Evolutionary conservation across 2,329 filamentous ascomycete genomes (phyloP).

Genomic region (Clarireedia homoeocarpa): DNA sequence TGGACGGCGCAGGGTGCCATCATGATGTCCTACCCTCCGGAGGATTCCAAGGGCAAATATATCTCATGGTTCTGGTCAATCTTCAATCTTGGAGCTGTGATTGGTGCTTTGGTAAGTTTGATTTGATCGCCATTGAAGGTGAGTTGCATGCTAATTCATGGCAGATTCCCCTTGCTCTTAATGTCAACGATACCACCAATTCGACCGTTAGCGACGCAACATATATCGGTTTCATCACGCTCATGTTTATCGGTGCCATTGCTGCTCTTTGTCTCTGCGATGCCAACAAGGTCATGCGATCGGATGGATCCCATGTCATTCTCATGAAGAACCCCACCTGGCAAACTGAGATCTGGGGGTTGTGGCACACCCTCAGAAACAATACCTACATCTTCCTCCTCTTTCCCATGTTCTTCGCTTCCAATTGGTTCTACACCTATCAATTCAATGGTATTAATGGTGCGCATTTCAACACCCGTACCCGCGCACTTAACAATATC

Average conservation of each 20-base stretch:
- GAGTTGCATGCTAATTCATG: background rate
- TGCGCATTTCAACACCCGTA: slow-evolving; percentile 63
- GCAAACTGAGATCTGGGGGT: slow-evolving; percentile 66
- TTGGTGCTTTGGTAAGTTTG: slow-evolving; percentile 54
- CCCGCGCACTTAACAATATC: slow-evolving; percentile 62
- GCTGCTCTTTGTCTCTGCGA: slow-evolving; percentile 59
- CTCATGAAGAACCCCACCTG: slow-evolving; percentile 83
- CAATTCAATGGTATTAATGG: slow-evolving; percentile 68
- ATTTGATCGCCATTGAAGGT: background rate
- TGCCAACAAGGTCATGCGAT: slow-evolving; percentile 56
- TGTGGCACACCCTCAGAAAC: slow-evolving; percentile 60
- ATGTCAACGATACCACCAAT: slow-evolving; percentile 46
- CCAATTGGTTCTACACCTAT: slow-evolving; percentile 72
- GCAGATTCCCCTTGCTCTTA: slow-evolving; percentile 62
- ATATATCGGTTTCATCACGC: slow-evolving; percentile 72
- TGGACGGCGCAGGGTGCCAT: slow-evolving; percentile 77
- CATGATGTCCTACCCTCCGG: slow-evolving; percentile 81
- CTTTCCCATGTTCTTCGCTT: slow-evolving; percentile 72
- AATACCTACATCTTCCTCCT: slow-evolving; percentile 67
- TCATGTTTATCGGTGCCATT: slow-evolving; percentile 66
- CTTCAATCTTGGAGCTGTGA: slow-evolving; percentile 83
- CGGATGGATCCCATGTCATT: slow-evolving; percentile 71
- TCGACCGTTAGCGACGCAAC: slow-evolving; percentile 61
- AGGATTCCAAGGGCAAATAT: slow-evolving; percentile 74
- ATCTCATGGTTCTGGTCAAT: slow-evolving; percentile 92